Evolutionary conservation across 2,329 filamentous ascomycete genomes (phyloP), one percentile per base, ranked within the genome.

Genomic region (Nigrograna mackinnonii): DNA sequence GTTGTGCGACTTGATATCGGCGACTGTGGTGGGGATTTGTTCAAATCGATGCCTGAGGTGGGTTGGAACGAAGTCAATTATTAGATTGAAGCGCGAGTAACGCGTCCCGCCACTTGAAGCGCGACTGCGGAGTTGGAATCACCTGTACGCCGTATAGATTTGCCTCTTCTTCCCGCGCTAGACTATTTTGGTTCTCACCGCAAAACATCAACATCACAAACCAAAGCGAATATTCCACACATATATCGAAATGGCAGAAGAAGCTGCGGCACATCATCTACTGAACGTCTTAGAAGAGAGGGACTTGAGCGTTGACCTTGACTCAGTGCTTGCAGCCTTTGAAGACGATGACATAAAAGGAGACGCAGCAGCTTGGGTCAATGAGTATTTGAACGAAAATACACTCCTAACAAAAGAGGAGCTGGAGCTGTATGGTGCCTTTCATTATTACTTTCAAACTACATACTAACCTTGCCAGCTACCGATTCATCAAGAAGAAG

Each of bases 321-420:
- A 78, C 39, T 72, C 75, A 50, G 67, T 79, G 11, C 67, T 73
- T 19, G 68, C 70, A 55, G 71, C 74, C 5, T 79, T 79, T 42
- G 66, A 73, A 33, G 64, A 69, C 37, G 60, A 62, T 4, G 58
- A 68, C 22, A 77, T 69, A 11, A 68, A 66, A 43, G 55, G 60
- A 14, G 62, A 70, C 28, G 67, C 71, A 32, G 61, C 63, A 6
- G 55, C 58, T 39, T 79, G 76, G 74, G 70, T 78, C 11, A 58
- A 71, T 6, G 68, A 75, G 43, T 76, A 76, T 57, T 56, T 79
- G 20, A 60, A 69, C n/a, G 55, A 69, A 16, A 57, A 69, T 5
- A 77, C 72, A 0, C 55, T 79, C 7, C 58, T 79, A 37, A 77
- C 68, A 13, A 70, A 68, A 41, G 76, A 79, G 32, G 77, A 79